phyloP scores from a whole-genome alignment of 1,284 basidiomycete species.

The Ganoderma sinense region DNA sequence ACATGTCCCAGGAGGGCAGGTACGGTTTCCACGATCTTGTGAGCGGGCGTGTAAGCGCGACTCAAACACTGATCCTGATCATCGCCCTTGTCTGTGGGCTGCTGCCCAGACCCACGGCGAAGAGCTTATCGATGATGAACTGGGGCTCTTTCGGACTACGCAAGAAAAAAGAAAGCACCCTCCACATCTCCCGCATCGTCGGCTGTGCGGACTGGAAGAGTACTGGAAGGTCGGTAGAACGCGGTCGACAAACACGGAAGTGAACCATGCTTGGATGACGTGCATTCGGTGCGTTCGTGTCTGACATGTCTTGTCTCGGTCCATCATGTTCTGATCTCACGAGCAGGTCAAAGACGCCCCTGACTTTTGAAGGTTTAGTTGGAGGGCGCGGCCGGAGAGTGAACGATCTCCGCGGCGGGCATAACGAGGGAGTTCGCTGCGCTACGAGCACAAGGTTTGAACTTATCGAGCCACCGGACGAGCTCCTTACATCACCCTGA shows the following conservation, averaged over 20 bases:
- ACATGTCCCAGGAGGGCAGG: constrained; percentile 21
- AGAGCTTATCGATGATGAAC: constrained; percentile 17
- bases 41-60: constrained; percentile 10
- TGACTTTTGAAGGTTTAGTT: constrained; percentile 2
- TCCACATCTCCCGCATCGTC: not conserved
- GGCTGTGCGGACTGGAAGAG: not conserved
- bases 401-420: constrained; percentile 29
- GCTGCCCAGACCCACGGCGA: not conserved
- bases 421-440: constrained; percentile 16
- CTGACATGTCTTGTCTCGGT: not conserved
- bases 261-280: constrained; percentile 2
- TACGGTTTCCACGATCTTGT: constrained; percentile 32
- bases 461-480: constrained; percentile 24
- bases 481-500: constrained; percentile 25
- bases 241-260: constrained; percentile 7
- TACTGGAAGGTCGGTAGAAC: constrained; percentile 17
- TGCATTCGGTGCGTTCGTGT: not conserved
- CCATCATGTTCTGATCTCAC: constrained; percentile 17
- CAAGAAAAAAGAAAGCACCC: not conserved
- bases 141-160: constrained; percentile 1
- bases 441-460: constrained; percentile 21
- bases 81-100: constrained; percentile 16
- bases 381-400: constrained; percentile 1
- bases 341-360: not conserved
- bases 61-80: constrained; percentile 21